Base-by-base conservation (phyloP, 2,329 filamentous ascomycete species). In the Cladophialophora carrionii region DNA sequence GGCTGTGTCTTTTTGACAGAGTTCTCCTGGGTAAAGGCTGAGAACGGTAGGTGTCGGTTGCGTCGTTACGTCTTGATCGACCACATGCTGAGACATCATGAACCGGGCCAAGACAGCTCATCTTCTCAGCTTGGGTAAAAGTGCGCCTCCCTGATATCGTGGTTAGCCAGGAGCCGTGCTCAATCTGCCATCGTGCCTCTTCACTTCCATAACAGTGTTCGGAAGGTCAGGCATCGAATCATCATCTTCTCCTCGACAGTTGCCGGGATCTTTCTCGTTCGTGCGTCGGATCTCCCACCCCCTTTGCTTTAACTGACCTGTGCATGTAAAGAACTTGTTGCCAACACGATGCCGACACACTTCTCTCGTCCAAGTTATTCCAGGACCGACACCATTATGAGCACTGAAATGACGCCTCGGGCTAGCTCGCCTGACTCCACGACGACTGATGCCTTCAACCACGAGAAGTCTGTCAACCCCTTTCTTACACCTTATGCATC, bases 401-500 rank as follows among this genome's bases (percentile, higher is more conserved):
- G 51, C 31, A 31, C 46, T 10, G 59, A 60, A 49, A 24, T 49
- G 10, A 65, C 58, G 24, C 58, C 62, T 57, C 58, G 55, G n/a
- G 54, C 43, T 31, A 62, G 46, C 20, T 56, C 62, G 31, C 65
- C 62, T 17, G 62, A 67, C 4, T 64, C 65, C 8, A 37, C 48
- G 54, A 55, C 43, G 31, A 31, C n/a, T 59, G 46, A 20, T 10
- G 37, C 26, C 8, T 59, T 22, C 24, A 32, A 60, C 32, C 63
- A 64, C 6, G 58, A 66, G 52, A 63, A 64, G 32, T 20, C 61
- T 10, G 48, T 48, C 20, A 64, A 70, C 55, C 70, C 70, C 4
- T 71, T 71, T 41, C 65, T 66, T n/a, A 69, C 70, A 4, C 70
- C 70, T 1, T 69, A 69, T 60, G 62, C 57, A 4, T 71, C 70